Evolutionary conservation across 371 early-diverging fungal species (phyloP), one percentile per base, ranked within the genome.

Genomic region (Mucor indicus): DNA sequence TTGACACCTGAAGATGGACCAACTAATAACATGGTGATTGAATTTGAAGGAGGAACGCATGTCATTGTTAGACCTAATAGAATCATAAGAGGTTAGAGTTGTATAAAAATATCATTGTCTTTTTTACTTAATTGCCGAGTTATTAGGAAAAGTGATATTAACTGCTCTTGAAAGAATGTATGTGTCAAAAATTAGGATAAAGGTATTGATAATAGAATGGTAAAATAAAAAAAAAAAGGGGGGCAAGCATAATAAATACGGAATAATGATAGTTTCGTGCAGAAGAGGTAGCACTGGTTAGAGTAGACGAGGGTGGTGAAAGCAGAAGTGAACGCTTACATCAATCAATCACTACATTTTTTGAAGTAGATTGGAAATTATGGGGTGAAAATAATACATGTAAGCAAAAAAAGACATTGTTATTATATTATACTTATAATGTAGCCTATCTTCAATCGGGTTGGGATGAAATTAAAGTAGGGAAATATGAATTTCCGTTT

Each of bases 401-500:
- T 69, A 60, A 50, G 47, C 24, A 21, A 19, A 27, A 7, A 27
- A 6, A 19, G 16, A 1, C 19, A 16, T 22, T 12, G 9, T 15
- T 6, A 21, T 17, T 3, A 16, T 3, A 4, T 19, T 25, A 3
- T 42, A 29, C 9, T 20, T 51, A 16, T 33, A 36, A n/a, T n/a
- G 13, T 51, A 67, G 72, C 66, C n/a, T 71, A 67, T 52, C 62
- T 67, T 38, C 75, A 79, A 41, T 38, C 75, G 24, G 69, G 68
- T 12, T 81, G 82, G 82, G 60, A 73, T 32, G 82, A 81, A 40
- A 53, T 81, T 37, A 68, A 73, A 4, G 44, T 74, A 1, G 79
- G 82, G 11, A 60, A 64, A 13, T 75, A 81, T 53, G 67, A 69
- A 32, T 81, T 69, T 43, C 78, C 80, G 6, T 81, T 81, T 61